A percentile compares a stretch with the other conserved stretches of the same genome.
phyloP scores from a whole-genome alignment of 1,284 basidiomycete genomes.

The Microstroma glucosiphilum region DNA sequence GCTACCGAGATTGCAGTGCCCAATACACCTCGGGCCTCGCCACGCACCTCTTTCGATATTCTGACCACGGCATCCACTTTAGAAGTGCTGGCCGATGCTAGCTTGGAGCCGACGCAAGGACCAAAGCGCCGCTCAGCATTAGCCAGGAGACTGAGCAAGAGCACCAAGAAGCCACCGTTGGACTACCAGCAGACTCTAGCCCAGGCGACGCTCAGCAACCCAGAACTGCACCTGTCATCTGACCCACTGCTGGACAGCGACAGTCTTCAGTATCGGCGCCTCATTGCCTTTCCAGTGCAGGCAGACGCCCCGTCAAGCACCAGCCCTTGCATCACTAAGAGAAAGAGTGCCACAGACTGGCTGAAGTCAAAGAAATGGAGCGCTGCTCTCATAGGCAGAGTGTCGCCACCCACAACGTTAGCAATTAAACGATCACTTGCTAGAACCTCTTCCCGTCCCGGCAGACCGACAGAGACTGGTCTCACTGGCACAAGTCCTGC shows the following conservation, averaged over 20 bases:
- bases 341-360: background rate
- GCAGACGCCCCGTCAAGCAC: background rate
- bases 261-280: slow-evolving; percentile 16
- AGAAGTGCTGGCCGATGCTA: too few species aligned
- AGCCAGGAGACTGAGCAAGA: too few species aligned
- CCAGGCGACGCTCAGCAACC: slow-evolving; percentile 30
- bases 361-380: background rate
- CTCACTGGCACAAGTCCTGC: slow-evolving; percentile 8
- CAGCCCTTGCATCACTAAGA: background rate
- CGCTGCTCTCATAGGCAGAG: background rate
- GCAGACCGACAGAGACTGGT: too few species aligned
- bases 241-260: slow-evolving; percentile 27
- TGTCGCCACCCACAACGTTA: slow-evolving; percentile 13
- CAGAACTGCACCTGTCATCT: slow-evolving; percentile 38
- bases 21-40: too few species aligned
- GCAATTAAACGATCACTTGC: slow-evolving; percentile 13
- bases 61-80: too few species aligned
- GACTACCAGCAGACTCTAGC: slow-evolving; percentile 5
- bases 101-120: too few species aligned
- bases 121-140: too few species aligned
- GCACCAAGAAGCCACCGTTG: background rate
- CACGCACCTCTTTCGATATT: too few species aligned
- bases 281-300: background rate
- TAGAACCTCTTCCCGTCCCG: too few species aligned
- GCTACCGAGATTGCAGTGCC: too few species aligned